Conservation (phyloP, 2,329 filamentous ascomycete genomes). For the Fusarium brachygibbosum region DNA sequence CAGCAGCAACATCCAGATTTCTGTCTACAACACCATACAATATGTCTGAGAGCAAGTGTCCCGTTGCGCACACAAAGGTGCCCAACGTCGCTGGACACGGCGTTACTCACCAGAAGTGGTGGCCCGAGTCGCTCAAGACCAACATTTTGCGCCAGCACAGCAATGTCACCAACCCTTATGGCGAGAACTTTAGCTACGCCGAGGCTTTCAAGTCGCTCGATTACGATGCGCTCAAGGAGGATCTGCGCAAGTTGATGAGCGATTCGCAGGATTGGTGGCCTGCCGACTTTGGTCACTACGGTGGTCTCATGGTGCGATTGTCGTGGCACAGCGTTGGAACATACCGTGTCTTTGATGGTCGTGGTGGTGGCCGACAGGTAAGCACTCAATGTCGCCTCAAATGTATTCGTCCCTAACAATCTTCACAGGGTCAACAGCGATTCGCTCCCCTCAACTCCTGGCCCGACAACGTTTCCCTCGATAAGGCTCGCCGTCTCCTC, state of each 20-base stretch:
- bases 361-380: conserved; percentile 76
- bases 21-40: conserved; percentile 16
- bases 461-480: conserved; percentile 83
- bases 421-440: conserved; percentile 74
- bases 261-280: conserved; percentile 87
- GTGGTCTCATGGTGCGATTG: conserved; percentile 84
- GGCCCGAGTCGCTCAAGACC: conserved; percentile 40
- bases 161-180: conserved; percentile 32
- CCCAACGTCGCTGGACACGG: conserved; percentile 36
- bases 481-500: conserved; percentile 83
- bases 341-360: conserved; percentile 80
- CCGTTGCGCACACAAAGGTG: conserved; percentile 29
- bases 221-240: conserved; percentile 75
- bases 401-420: not conserved
- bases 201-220: conserved; percentile 36
- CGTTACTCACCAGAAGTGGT: conserved; percentile 34
- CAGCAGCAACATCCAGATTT: not conserved
- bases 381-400: conserved; percentile 4
- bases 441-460: conserved; percentile 87
- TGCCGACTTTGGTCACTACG: conserved; percentile 85
- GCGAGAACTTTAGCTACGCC: conserved; percentile 35
- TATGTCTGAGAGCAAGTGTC: conserved; percentile 39
- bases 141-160: conserved; percentile 39
- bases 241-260: conserved; percentile 77
- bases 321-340: conserved; percentile 85